Evolutionary conservation across 306 rosid genomes (phyloP).

Genomic region (Casuarina cunninghamiana): DNA sequence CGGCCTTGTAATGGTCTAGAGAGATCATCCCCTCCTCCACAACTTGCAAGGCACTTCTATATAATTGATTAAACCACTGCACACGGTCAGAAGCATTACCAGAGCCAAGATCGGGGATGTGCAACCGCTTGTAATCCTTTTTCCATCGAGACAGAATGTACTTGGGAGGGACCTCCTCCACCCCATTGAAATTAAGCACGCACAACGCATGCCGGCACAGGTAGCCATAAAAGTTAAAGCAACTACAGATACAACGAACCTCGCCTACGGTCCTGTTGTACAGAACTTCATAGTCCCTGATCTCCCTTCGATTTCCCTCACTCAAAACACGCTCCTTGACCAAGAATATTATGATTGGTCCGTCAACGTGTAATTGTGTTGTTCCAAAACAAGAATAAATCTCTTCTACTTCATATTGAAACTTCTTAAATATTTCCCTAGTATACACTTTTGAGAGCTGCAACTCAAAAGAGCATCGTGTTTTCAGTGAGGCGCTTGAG

Average conservation of each 20-base stretch:
- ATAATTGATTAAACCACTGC: slow-evolving; percentile 73
- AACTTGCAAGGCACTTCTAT: slow-evolving; percentile 75
- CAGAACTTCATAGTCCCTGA: slow-evolving; percentile 83
- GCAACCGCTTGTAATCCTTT: slow-evolving; percentile 82
- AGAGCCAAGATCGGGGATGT: slow-evolving; percentile 46
- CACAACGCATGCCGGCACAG: slow-evolving; percentile 84
- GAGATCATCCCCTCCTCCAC: slow-evolving; percentile 87
- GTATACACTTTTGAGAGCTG: slow-evolving; percentile 86
- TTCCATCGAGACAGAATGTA: slow-evolving; percentile 78
- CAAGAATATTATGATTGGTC: slow-evolving; percentile 72
- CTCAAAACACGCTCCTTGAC: slow-evolving; percentile 83
- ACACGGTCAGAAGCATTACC: slow-evolving; percentile 42
- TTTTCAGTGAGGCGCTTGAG: slow-evolving; percentile 68
- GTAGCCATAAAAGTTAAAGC: slow-evolving; percentile 83
- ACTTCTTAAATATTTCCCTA: slow-evolving; percentile 66
- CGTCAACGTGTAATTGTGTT: slow-evolving; percentile 76
- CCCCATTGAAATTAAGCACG: slow-evolving; percentile 90
- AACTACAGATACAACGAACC: slow-evolving; percentile 95
- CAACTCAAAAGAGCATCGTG: slow-evolving; percentile 85
- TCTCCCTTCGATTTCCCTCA: slow-evolving; percentile 73
- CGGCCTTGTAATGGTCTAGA: slow-evolving; percentile 72
- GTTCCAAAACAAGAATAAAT: slow-evolving; percentile 92
- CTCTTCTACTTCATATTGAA: slow-evolving; percentile 90
- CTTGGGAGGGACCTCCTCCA: slow-evolving; percentile 80
- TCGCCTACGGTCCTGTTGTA: slow-evolving; percentile 79